Percentiles rank a stretch among this genome's conserved stretches.
phyloP scores from a whole-genome alignment of 164 flowering plant species.

The Magnolia officinalis region DNA sequence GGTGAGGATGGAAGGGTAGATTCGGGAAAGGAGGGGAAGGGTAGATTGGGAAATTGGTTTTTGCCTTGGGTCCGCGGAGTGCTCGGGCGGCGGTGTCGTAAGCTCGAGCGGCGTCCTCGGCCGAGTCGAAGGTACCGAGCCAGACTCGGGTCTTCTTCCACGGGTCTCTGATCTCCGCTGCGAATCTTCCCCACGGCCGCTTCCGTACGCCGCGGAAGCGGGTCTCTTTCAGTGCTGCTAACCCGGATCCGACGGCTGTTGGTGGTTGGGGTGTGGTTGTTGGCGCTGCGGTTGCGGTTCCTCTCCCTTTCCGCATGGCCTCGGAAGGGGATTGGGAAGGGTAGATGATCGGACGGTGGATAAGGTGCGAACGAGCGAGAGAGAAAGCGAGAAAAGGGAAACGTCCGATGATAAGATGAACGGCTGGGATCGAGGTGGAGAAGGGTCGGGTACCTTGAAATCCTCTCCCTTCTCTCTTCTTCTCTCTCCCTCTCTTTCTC shows the following conservation, averaged over 20 bases:
- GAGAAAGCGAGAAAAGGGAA: not conserved
- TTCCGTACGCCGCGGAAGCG: conserved; percentile 69
- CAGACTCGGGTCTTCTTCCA: conserved; percentile 75
- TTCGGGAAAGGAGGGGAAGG: not conserved
- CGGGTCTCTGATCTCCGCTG: conserved; percentile 85
- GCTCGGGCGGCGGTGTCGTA: conserved; percentile 70
- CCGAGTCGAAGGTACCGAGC: conserved; percentile 84
- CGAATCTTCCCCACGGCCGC: conserved; percentile 83
- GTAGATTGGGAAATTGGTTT: conserved; percentile 55
- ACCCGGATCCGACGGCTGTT: conserved; percentile 17
- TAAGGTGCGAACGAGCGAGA: not conserved
- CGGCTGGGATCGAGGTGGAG: not conserved
- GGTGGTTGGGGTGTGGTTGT: conserved; percentile 16
- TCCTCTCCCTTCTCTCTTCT: not conserved
- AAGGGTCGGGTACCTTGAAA: not conserved
- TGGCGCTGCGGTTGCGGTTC: conserved; percentile 19
- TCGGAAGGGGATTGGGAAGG: not conserved
- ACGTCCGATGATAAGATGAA: not conserved
- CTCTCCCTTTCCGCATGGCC: conserved; percentile 52
- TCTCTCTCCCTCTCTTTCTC: not conserved
- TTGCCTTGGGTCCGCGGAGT: conserved; percentile 77
- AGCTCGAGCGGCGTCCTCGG: conserved; percentile 75
- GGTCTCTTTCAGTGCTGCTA: conserved; percentile 22
- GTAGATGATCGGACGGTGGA: not conserved
- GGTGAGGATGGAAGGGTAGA: not conserved